Base-by-base conservation (phyloP, 73 alveolate species). In the Blepharisma stoltei region DNA sequence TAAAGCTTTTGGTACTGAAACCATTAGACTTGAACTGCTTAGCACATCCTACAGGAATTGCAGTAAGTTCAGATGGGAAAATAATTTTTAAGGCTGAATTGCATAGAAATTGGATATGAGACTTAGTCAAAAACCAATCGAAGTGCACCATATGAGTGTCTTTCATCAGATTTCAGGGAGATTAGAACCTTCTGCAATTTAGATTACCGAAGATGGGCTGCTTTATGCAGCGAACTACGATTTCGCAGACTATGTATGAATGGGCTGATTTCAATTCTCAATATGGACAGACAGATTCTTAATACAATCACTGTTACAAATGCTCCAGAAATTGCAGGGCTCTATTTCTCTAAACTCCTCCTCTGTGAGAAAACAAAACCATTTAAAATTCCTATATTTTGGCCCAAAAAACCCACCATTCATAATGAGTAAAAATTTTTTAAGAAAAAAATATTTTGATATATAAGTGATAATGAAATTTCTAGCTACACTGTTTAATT, bases 101-200 rank as follows among this genome's bases (percentile, higher is more conserved):
- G 8, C 80, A 82, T 70, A 84, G 83, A 49, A 94, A 94, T 54
- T 83, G 99, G 71, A 92, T 94, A 55, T 94, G 71, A 94, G 93
- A 81, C 82, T 93, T 6, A 91, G 88, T 6, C 81, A 70, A 68
- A 91, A 89, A 75, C 88, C 97, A n/a, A 46, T 0, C 41, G 97
- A 88, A 52, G 21, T 7, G 14, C 90, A 87, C 67, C 96, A 94
- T 85, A 82, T 93, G 65, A 81, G 90, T 70, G 97, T 94, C 11
- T 94, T 92, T 86, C 86, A 91, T 79, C 88, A 87, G 78, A 92
- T 94, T 80, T 82, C 93, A 80, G 99, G 99, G 60, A 88, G 97
- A 78, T 83, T 94, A 44, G 99, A 97, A 6, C 99, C 99, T 23
- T 86, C 97, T 18, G 93, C 98, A 20, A 43, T 93, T 23, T 88